phyloP scores from a whole-genome alignment of 495 filamentous ascomycete species.

The Hypoxylon subgilvum region DNA sequence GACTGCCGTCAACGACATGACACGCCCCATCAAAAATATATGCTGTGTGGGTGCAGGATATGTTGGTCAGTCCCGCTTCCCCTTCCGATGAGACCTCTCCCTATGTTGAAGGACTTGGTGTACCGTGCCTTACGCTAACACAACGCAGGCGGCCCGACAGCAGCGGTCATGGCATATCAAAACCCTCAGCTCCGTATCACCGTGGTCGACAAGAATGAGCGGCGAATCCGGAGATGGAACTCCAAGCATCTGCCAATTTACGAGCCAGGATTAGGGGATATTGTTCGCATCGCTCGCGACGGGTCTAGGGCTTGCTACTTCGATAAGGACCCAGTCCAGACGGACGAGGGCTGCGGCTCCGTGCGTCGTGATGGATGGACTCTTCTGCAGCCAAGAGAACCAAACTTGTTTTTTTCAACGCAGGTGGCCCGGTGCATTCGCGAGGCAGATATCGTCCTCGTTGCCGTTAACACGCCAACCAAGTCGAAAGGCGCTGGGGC shows the following conservation, averaged over 20 bases:
- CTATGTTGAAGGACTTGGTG: neutral
- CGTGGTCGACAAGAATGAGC: conserved; percentile 71
- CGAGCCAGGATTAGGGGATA: conserved; percentile 72
- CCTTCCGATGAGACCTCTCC: neutral
- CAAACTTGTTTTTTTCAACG: conserved; percentile 76
- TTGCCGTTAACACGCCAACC: conserved; percentile 83
- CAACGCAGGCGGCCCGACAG: conserved; percentile 74
- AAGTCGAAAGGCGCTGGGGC: conserved; percentile 73
- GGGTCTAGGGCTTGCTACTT: conserved; percentile 47
- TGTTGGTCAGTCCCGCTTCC: conserved; percentile 56
- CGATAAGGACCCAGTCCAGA: conserved; percentile 31
- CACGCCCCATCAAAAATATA: conserved; percentile 56
- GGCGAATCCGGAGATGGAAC: conserved; percentile 74
- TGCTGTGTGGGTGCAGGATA: conserved; percentile 71
- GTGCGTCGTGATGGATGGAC: conserved; percentile 17
- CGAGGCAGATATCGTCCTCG: conserved; percentile 76
- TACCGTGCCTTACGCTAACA: conserved; percentile 3
- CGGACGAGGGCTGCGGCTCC: conserved; percentile 19
- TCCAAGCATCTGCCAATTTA: conserved; percentile 76
- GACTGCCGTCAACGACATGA: neutral
- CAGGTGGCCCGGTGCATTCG: conserved; percentile 64
- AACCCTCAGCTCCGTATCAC: conserved; percentile 71
- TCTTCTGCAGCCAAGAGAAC: conserved; percentile 46
- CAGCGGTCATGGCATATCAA: conserved; percentile 74
- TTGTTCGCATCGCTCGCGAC: conserved; percentile 70